Conservation (phyloP, 2,329 filamentous ascomycete genomes). For the Bipolaris sorokiniana region DNA sequence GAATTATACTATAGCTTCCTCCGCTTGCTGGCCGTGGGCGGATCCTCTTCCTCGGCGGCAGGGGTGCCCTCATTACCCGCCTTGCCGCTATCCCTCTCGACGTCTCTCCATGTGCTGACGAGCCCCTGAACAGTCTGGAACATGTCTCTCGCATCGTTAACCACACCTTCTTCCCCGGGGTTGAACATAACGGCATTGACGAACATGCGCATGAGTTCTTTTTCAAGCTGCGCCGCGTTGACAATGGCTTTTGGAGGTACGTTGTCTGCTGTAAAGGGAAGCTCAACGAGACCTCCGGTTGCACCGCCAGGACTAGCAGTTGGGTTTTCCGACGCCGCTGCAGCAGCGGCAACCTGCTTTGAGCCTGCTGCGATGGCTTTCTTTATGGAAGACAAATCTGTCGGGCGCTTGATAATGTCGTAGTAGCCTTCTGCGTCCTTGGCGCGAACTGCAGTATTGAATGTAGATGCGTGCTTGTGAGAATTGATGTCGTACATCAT, state of each 20-base stretch:
- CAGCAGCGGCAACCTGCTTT: conserved; percentile 64
- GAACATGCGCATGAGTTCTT: conserved; percentile 95
- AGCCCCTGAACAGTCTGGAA: conserved; percentile 84
- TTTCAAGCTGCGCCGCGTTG: conserved; percentile 90
- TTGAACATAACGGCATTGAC: conserved; percentile 99
- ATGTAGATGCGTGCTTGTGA: conserved; percentile 60
- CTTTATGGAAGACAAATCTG: conserved; percentile 59
- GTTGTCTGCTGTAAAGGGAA: conserved; percentile 76
- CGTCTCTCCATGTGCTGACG: conserved; percentile 75
- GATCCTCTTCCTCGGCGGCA: conserved; percentile 33
- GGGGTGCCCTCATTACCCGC: conserved; percentile 43
- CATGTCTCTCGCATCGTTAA: conserved; percentile 88
- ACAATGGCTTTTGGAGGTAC: conserved; percentile 88
- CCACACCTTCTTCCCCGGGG: conserved; percentile 85
- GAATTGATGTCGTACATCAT: conserved; percentile 59
- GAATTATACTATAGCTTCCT: conserved; percentile 36
- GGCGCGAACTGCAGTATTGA: conserved; percentile 56
- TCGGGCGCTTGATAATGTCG: conserved; percentile 59
- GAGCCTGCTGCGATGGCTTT: conserved; percentile 56
- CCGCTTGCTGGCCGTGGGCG: conserved; percentile 31
- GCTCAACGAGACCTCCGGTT: conserved; percentile 48
- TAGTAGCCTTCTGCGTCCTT: conserved; percentile 59
- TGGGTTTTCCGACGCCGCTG: conserved; percentile 60
- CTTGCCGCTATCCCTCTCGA: conserved; percentile 57
- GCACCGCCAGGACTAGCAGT: conserved; percentile 64